phyloP scores from a whole-genome alignment of 306 rosid species.

The Fagus sylvatica region DNA sequence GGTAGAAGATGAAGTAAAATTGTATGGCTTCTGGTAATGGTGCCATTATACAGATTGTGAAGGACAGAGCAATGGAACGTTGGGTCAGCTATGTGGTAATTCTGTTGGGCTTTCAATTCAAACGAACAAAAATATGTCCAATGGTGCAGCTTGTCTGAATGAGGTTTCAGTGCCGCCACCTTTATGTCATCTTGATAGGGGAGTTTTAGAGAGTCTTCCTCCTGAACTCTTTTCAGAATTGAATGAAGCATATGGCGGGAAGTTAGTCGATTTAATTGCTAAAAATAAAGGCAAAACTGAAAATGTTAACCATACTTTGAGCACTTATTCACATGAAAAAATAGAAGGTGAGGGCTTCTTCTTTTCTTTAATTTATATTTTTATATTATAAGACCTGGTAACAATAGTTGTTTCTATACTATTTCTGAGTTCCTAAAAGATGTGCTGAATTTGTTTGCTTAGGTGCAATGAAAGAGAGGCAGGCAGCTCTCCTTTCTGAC shows the following conservation, averaged over 20 bases:
- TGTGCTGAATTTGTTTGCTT: constrained; percentile 24
- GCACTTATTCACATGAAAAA: constrained; percentile 22
- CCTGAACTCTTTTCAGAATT: constrained; percentile 77
- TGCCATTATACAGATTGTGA: constrained; percentile 44
- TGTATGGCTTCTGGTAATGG: constrained; percentile 10
- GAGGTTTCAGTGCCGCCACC: constrained; percentile 62
- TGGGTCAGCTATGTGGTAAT: constrained; percentile 30
- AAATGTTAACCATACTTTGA: constrained; percentile 24
- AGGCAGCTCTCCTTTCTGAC: constrained; percentile 26
- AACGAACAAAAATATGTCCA: constrained; percentile 32
- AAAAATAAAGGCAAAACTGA: constrained; percentile 44
- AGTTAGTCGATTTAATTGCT: constrained; percentile 61
- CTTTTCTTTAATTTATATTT: not conserved
- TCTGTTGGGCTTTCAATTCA: constrained; percentile 36
- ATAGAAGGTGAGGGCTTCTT: constrained; percentile 39
- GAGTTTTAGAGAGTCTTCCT: constrained; percentile 79
- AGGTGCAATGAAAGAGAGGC: constrained; percentile 41
- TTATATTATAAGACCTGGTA: not conserved
- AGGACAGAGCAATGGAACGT: constrained; percentile 35
- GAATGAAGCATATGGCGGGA: constrained; percentile 74
- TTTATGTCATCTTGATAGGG: constrained; percentile 72
- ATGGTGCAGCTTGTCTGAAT: constrained; percentile 40
- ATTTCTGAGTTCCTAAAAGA: constrained; percentile 14
- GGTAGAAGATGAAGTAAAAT: constrained; percentile 20
- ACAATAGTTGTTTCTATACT: constrained; percentile 11